These are phyloP conservation scores for Anthoceros angustus DNA, from an alignment of 225 moss, liverwort and hornwort genomes.

Conservation along the genomic window DNA sequence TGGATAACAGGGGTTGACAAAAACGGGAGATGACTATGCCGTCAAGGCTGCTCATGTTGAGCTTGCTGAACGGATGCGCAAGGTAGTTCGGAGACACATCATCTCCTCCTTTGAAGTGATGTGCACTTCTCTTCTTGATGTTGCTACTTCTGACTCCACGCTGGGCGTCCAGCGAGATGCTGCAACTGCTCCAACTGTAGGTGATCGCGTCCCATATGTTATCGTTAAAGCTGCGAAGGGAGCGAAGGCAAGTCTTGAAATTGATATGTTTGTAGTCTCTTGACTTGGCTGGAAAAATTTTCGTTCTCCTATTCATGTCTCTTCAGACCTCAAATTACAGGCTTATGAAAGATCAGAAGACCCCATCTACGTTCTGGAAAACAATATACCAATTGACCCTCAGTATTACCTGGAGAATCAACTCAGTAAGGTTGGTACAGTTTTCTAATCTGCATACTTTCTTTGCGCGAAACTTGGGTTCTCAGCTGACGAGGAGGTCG, in stretches of 20 bases:
- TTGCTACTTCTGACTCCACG: neutral
- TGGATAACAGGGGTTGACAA: conserved; percentile 53
- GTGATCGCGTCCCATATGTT: conserved; percentile 97
- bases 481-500: neutral
- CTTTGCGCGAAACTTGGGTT: neutral
- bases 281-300: neutral
- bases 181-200: conserved; percentile 93
- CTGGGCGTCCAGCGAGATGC: conserved; percentile 52
- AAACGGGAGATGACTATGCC: conserved; percentile 80
- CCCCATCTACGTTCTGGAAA: conserved; percentile 94
- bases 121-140: neutral
- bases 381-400: conserved; percentile 91
- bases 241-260: conserved; percentile 49
- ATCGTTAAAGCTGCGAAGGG: conserved; percentile 94
- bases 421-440: conserved; percentile 62
- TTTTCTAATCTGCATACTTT: neutral
- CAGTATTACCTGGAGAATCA: conserved; percentile 95
- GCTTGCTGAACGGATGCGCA: conserved; percentile 93
- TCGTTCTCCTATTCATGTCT: neutral
- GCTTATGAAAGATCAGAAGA: conserved; percentile 98
- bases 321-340: conserved; percentile 14
- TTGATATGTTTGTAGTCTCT: neutral
- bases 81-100: conserved; percentile 19
- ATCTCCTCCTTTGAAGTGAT: neutral
- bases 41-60: conserved; percentile 92